phyloP scores from a whole-genome alignment of 2,329 filamentous ascomycete species.

The Phaeomoniella chlamydospora region DNA sequence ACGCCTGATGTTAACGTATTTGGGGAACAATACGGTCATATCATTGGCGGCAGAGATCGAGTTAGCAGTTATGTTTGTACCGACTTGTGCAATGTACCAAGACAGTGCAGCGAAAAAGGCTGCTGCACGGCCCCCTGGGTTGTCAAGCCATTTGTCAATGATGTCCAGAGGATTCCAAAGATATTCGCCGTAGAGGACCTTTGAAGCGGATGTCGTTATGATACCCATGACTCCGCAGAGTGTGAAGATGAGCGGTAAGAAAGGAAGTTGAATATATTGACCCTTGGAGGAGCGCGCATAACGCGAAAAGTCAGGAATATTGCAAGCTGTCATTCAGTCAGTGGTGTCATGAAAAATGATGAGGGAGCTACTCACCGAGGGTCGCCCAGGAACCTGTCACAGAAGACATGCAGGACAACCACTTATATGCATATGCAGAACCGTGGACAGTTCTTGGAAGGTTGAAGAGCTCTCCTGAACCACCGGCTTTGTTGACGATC shows the following conservation, averaged over 20 bases:
- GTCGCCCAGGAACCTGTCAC: conserved; percentile 14
- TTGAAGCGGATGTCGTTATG: conserved; percentile 37
- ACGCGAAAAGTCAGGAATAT: conserved; percentile 39
- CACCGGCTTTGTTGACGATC: conserved; percentile 28
- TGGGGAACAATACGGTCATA: conserved; percentile 35
- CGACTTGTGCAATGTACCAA: conserved; percentile 40
- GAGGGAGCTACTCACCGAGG: too few species aligned
- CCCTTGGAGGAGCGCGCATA: conserved; percentile 21
- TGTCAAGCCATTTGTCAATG: conserved; percentile 18
- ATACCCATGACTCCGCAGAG: conserved; percentile 40
- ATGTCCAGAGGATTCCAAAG: conserved; percentile 30
- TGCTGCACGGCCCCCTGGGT: conserved; percentile 18
- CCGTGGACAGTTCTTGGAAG: conserved; percentile 32
- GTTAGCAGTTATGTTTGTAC: conserved; percentile 40
- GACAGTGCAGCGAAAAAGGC: conserved; percentile 36
- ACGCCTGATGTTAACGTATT: conserved; percentile 36
- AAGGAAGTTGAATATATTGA: conserved; percentile 27
- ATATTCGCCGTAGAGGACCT: conserved; percentile 14
- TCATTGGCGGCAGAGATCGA: conserved; percentile 39
- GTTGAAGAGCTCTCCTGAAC: conserved; percentile 32
- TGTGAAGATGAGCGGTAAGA: conserved; percentile 34
- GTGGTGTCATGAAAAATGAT: too few species aligned
- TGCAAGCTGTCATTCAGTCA: conserved; percentile 28
- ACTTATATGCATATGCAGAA: conserved; percentile 34
- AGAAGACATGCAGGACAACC: conserved; percentile 10